These are phyloP conservation scores for Jacaranda mimosifolia DNA, from an alignment of 257 asterid genomes.

Conservation along the genomic window DNA sequence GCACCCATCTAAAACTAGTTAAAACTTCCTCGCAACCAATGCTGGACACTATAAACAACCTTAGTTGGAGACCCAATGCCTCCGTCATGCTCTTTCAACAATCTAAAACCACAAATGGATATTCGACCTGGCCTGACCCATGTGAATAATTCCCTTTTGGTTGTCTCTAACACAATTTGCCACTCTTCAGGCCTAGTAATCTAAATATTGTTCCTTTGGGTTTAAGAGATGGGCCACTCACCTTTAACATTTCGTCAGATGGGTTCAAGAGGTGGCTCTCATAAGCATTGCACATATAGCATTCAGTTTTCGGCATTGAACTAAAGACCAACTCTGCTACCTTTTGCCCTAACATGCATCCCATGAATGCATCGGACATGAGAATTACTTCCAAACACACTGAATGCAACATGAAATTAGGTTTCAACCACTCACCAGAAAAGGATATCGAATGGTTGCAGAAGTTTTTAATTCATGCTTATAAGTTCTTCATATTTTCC, in stretches of 20 bases:
- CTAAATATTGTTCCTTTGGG: not conserved
- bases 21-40: not conserved
- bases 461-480: not conserved
- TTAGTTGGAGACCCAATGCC: not conserved
- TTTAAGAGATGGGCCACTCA: not conserved
- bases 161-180: not conserved
- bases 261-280: not conserved
- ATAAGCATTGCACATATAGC: not conserved
- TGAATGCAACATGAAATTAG: not conserved
- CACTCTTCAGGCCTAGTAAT: not conserved
- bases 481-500: conserved; percentile 9
- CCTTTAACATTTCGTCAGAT: not conserved
- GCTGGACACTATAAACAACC: not conserved
- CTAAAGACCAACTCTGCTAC: not conserved
- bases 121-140: not conserved
- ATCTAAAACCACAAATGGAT: not conserved
- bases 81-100: not conserved
- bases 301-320: not conserved
- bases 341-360: not conserved
- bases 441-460: not conserved
- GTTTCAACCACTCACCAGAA: not conserved
- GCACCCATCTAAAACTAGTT: not conserved
- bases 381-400: not conserved
- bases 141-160: not conserved
- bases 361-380: not conserved